A percentile compares a stretch with the other conserved stretches of the same genome.
Conservation (phyloP, 202 grass and related monocot genomes). For the Hordeum pubiflorum region DNA sequence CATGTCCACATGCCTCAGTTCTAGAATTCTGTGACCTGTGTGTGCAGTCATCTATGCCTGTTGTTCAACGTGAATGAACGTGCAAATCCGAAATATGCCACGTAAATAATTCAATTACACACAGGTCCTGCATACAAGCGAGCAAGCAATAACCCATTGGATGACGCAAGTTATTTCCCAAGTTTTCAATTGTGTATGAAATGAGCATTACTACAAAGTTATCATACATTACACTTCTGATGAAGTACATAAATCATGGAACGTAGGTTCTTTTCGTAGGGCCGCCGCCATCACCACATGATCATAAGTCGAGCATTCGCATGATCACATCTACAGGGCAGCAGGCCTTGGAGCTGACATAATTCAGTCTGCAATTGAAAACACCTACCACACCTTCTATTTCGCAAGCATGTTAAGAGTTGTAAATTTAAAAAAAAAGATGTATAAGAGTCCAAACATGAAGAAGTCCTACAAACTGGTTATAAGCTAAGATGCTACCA, state of each 20-base stretch:
- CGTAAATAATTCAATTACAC: too few relatives aligned
- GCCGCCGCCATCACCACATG: neutral
- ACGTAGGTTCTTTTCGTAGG: neutral
- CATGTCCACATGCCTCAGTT: too few relatives aligned
- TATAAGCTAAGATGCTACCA: neutral
- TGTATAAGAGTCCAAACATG: neutral
- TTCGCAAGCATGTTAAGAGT: neutral
- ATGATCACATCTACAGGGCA: neutral
- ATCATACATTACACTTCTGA: neutral
- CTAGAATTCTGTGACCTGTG: too few relatives aligned
- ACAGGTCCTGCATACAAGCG: too few relatives aligned
- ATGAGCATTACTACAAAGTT: neutral
- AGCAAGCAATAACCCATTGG: too few relatives aligned
- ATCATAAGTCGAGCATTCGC: neutral
- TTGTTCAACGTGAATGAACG: too few relatives aligned
- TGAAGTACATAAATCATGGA: neutral
- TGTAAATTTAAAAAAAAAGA: neutral
- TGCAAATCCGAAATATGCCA: too few relatives aligned
- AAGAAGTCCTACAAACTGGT: neutral
- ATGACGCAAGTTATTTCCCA: neutral
- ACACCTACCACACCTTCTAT: conserved; percentile 4
- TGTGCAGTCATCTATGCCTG: too few relatives aligned
- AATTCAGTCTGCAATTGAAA: neutral
- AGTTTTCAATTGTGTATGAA: neutral
- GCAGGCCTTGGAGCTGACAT: neutral